phyloP scores from a whole-genome alignment of 257 asterid genomes.

The Solanum pennellii region DNA sequence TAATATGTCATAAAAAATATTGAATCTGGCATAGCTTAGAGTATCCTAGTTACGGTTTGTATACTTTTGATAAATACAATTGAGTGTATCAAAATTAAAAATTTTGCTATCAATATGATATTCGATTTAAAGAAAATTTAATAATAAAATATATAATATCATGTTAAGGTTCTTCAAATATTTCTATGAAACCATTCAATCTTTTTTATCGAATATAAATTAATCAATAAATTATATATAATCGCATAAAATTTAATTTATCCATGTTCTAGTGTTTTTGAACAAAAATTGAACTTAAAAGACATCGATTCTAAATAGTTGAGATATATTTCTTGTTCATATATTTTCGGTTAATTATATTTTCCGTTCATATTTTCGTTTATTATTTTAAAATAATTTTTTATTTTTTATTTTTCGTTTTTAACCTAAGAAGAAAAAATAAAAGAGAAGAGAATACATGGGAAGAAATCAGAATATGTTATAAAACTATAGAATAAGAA shows the following conservation, averaged over 20 bases:
- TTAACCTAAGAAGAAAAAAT: too few relatives aligned
- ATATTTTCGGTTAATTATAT: too few relatives aligned
- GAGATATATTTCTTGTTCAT: background rate
- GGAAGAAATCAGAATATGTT: background rate
- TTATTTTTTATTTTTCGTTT: too few relatives aligned
- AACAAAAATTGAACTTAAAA: too few relatives aligned
- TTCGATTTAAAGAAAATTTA: background rate
- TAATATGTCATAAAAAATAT: background rate
- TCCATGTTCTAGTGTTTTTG: background rate
- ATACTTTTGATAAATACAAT: background rate
- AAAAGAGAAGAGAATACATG: background rate
- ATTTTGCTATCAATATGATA: background rate
- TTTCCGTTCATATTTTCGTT: background rate
- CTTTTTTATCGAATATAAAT: background rate
- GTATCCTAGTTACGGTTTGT: background rate
- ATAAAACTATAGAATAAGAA: too few relatives aligned
- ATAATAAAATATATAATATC: background rate
- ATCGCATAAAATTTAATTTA: background rate
- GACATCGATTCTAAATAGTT: background rate
- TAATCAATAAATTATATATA: background rate
- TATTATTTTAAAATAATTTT: too few relatives aligned
- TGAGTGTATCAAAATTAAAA: background rate
- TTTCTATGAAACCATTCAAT: too few relatives aligned
- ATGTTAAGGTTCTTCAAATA: too few relatives aligned
- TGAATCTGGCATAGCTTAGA: background rate